Evolutionary conservation across 257 asterid genomes (phyloP), one percentile per base, ranked within the genome.

Genomic region (Jacaranda copaia): DNA sequence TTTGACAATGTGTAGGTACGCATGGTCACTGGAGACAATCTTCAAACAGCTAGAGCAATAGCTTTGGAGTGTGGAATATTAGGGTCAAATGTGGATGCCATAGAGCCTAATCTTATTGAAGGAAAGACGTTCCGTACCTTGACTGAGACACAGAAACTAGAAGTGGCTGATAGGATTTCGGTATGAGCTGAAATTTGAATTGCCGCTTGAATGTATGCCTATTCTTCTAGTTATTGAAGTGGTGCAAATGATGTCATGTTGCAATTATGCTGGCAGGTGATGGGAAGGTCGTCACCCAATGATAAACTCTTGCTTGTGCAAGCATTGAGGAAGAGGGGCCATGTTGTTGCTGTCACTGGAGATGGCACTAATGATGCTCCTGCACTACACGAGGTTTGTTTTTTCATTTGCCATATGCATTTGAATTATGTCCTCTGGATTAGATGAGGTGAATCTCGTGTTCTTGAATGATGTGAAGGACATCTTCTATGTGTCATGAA

Each of bases 291-390:
- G 40, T 91, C 99, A 14, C 99, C 99, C 35, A 93, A 88, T 81
- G 99, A 95, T 84, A 95, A 95, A 77, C 96, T 95, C 75, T 78
- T 93, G 85, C 96, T 95, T 67, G 99, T 95, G 78, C 98, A 95
- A 91, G 97, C 99, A 71, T 76, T 95, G 85, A 91, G 98, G 88
- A 91, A 80, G 87, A 87, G 61, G 69, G 97, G 96, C 40, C 98
- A 95, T 64, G 99, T 95, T 68, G 98, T 95, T 62, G 99, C 98
- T 79, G 99, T 93, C 40, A 95, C 99, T 38, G 99, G 99, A 81
- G 99, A 95, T 88, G 99, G 99, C 38, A 93, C 99, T 65, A 95
- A 95, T 81, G 99, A 95, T 89, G 99, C 99, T 82, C 99, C 99
- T 43, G 99, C 99, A 77, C 77, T 95, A 40, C 98, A 95, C 20